A percentile compares a stretch with the other conserved stretches of the same genome.
These are phyloP conservation scores for Knoxia roxburghii DNA, from an alignment of 257 asterid genomes.

Conservation along the genomic window DNA sequence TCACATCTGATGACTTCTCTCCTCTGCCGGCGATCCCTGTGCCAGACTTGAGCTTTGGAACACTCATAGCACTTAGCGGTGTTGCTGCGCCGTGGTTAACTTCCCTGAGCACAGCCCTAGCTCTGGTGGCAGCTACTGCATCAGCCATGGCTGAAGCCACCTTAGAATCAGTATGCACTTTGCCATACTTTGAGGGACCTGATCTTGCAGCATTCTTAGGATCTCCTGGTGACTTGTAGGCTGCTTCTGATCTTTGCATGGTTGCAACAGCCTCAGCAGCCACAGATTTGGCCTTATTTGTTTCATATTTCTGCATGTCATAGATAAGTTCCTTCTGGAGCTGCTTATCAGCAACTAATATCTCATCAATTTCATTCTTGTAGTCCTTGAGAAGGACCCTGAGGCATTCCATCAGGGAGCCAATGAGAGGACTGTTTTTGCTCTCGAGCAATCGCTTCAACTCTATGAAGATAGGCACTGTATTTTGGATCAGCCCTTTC, in stretches of 20 bases:
- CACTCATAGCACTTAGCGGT: constrained; percentile 61
- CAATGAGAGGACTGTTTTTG: constrained; percentile 82
- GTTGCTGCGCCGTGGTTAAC: constrained; percentile 50
- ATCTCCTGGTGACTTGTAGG: constrained; percentile 34
- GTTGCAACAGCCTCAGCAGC: constrained; percentile 66
- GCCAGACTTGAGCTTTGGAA: constrained; percentile 66
- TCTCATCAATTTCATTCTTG: constrained; percentile 88
- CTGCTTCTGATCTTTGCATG: constrained; percentile 39
- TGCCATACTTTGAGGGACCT: constrained; percentile 17
- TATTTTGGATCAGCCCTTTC: constrained; percentile 82
- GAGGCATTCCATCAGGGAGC: constrained; percentile 93
- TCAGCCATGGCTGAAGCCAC: constrained; percentile 79
- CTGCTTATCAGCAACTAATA: constrained; percentile 73
- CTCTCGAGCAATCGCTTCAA: constrained; percentile 70
- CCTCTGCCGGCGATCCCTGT: constrained; percentile 20
- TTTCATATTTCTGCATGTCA: constrained; percentile 78
- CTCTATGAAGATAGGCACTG: constrained; percentile 91
- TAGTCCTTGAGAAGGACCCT: constrained; percentile 85
- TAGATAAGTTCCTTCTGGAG: constrained; percentile 85
- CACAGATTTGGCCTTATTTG: constrained; percentile 50
- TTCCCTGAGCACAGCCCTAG: constrained; percentile 67
- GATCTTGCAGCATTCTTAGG: constrained; percentile 20
- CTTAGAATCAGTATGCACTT: constrained; percentile 26
- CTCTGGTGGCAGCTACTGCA: constrained; percentile 61
- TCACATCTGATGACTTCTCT: constrained; percentile 45